Base-by-base conservation (phyloP, 371 early-diverging fungal species). In the Saksenaea oblongispora region DNA sequence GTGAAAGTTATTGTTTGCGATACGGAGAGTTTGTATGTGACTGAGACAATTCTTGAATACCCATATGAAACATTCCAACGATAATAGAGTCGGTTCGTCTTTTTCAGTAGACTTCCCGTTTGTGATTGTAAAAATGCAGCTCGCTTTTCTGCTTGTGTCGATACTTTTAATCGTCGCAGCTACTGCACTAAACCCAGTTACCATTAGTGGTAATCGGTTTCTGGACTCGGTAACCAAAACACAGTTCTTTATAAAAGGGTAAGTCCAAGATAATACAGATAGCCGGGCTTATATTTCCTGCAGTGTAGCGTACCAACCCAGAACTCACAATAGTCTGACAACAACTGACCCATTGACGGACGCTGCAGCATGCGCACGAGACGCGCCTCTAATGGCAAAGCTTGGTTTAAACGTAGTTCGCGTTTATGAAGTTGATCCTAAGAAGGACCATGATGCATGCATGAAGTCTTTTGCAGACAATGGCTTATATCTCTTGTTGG, bases 171-270 rank as follows among this genome's bases (percentile, higher is more conserved):
- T 18, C 27, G 36, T 63, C 18, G 60, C 67, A 5, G 65, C 39
- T 5, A 57, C 47, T 55, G 80, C 76, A 51, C 62, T 89, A 34
- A 86, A 89, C 60, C 83, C 86, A 1, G 83, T 92, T 56, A 78
- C 67, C 8, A 87, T 87, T 70, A 89, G 89, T 61, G 92, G 91
- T 34, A 70, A 82, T 62, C 90, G 90, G 68, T 85, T 90, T 59
- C 91, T 93, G 66, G 87, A 91, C 65, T 77, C 82, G 15, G 85
- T 83, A 35, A 85, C 89, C 1, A 89, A 90, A 62, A 79, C 89
- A 17, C 88, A 91, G 61, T 92, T 93, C 70, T 88, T 85, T 63
- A 85, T 93, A 72, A 91, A 91, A 75, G 92, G 92, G 81, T 81
- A 72, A 64, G 47, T 15, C 17, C 44, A 22, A 54, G 28, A 28